Base-by-base conservation (phyloP, 2,329 filamentous ascomycete genomes). In the Escovopsis sp. region DNA sequence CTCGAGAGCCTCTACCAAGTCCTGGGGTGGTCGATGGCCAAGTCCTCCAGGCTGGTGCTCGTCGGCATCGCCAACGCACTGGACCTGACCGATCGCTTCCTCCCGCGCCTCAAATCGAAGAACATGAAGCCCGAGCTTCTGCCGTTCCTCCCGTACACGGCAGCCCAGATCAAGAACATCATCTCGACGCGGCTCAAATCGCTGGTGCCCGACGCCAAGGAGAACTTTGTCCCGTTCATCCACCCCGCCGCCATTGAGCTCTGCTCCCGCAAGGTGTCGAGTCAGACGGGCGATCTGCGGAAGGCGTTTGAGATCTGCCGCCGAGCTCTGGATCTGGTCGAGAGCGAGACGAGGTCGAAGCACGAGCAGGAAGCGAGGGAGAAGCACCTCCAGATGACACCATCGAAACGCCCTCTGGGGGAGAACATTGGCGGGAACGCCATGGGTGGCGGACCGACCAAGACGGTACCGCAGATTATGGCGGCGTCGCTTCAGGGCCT, bases 21-120 rank as follows among this genome's bases (percentile, higher is more conserved):
- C n/a, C 95, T 98, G 52, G 88, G 95, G 58, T 96, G 89, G 88
- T 93, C 91, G 1, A 68, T 98, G 54, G 77, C 85, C 48, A 79
- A 79, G 48, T 75, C 76, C 2, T 95, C 91, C 0, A 77, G 76
- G 18, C 77, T 98, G 5, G 69, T 91, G 33, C 69, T 98, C 15
- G 75, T 98, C 40, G 91, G 91, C 39, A 94, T 98, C 55, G 91
- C 91, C 52, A 98, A 98, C 55, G 91, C 91, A 4, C 70, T 98
- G 42, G 91, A 98, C 58, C 69, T 98, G 44, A 98, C 91, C 0
- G 91, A 96, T 58, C 84, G 91, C 9, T 94, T 95, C 53, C 72
- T 98, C 18, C 91, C 91, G 40, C 82, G 89, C 41, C 75, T 98
- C 48, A 96, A 96, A 66, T 80, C 87, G 18, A 85, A 87, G 54